Conservation (phyloP, 2,329 filamentous ascomycete species). For the Penicillium capsulatum region DNA sequence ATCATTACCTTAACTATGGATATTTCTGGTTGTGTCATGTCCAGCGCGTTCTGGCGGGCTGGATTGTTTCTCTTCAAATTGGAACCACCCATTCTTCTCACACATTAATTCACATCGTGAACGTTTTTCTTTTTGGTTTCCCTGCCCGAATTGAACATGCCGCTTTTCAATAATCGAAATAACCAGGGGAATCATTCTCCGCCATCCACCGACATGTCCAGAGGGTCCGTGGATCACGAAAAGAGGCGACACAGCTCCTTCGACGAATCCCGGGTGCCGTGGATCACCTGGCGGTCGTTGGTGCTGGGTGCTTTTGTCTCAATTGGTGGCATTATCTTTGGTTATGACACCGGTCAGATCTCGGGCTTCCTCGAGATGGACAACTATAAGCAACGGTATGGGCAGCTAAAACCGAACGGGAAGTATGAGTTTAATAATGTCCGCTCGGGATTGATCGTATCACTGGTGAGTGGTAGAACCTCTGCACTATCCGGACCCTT, state of each 20-base stretch:
- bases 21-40: too few species aligned
- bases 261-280: conserved; percentile 30
- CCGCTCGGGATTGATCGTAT: conserved; percentile 42
- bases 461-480: conserved; percentile 23
- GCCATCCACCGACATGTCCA: conserved; percentile 12
- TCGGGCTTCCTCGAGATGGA: conserved; percentile 43
- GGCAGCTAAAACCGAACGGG: conserved; percentile 29
- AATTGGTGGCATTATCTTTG: conserved; percentile 45
- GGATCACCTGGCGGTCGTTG: conserved; percentile 37
- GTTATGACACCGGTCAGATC: conserved; percentile 46
- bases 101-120: too few species aligned
- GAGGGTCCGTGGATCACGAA: conserved; percentile 8
- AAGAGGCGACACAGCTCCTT: conserved; percentile 14
- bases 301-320: conserved; percentile 43
- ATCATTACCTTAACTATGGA: too few species aligned
- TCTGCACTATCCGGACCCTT: not conserved
- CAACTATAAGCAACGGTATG: conserved; percentile 41
- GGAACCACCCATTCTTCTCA: not conserved
- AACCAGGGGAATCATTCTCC: conserved; percentile 5
- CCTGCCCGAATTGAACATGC: conserved; percentile 10
- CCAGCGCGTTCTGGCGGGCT: too few species aligned
- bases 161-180: conserved; percentile 9
- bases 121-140: not conserved
- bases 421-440: conserved; percentile 40
- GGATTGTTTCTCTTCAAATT: conserved; percentile 1